Percentiles rank a stretch among this genome's conserved stretches.
These are phyloP conservation scores for Saturnispora serradocipensis DNA, from an alignment of 805 yeast genomes.

Conservation along the genomic window DNA sequence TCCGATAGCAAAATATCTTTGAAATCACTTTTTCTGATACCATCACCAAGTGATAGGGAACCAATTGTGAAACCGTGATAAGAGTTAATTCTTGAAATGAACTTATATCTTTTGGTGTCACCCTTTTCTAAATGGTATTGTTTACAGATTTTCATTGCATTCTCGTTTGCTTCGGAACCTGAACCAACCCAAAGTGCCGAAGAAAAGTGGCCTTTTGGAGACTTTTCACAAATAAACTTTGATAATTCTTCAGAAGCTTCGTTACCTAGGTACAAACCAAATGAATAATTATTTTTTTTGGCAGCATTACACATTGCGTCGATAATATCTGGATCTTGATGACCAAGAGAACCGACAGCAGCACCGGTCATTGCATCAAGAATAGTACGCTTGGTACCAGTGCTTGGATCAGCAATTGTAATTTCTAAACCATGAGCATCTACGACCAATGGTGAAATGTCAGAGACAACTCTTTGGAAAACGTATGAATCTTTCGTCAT, in stretches of 20 bases:
- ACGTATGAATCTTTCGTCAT: conserved; percentile 14
- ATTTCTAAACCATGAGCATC: conserved; percentile 18
- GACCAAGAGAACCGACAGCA: conserved; percentile 43
- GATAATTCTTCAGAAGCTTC: conserved; percentile 35
- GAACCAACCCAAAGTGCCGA: conserved; percentile 48
- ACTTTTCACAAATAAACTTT: conserved; percentile 33
- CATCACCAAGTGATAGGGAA: conserved; percentile 34
- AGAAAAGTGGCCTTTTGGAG: conserved; percentile 32
- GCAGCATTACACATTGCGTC: conserved; percentile 33
- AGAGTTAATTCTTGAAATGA: conserved; percentile 36
- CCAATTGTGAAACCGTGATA: conserved; percentile 46
- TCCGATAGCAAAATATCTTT: conserved; percentile 19
- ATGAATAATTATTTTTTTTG: conserved; percentile 30
- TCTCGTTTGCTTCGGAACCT: conserved; percentile 77
- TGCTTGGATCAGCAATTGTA: conserved; percentile 30
- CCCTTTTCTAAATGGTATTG: conserved; percentile 39
- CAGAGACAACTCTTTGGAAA: conserved; percentile 18
- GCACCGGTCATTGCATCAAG: conserved; percentile 44
- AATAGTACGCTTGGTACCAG: conserved; percentile 28
- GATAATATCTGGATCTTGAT: conserved; percentile 32
- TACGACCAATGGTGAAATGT: conserved; percentile 15
- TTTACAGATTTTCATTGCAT: conserved; percentile 61
- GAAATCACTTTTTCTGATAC: conserved; percentile 28
- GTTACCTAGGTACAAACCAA: conserved; percentile 28
- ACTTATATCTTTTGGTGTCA: conserved; percentile 32